Evolutionary conservation across 2,329 filamentous ascomycete species (phyloP).

Genomic region (Rhinocladiella similis): DNA sequence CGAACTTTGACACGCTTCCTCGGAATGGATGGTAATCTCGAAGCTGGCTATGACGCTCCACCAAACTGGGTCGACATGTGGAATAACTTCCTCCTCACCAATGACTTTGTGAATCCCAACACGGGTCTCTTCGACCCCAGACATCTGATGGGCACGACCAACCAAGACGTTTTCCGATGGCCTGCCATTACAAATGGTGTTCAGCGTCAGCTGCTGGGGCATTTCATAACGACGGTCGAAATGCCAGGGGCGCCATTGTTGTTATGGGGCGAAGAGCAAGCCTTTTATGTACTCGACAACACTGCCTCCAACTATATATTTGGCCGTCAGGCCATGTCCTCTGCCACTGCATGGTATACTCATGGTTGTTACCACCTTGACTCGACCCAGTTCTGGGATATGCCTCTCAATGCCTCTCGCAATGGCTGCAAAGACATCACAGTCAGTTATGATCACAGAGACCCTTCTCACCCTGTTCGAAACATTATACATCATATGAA

Average conservation of each 20-base stretch:
- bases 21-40: conserved; percentile 59
- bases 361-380: conserved; percentile 64
- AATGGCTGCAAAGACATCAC: conserved; percentile 49
- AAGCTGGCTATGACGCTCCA: conserved; percentile 55
- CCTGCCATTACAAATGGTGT: conserved; percentile 59
- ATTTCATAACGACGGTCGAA: conserved; percentile 60
- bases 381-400: conserved; percentile 58
- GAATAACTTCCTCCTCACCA: conserved; percentile 58
- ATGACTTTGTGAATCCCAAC: conserved; percentile 61
- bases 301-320: conserved; percentile 66
- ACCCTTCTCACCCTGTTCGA: conserved; percentile 61
- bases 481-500: conserved; percentile 64
- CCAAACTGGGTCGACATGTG: conserved; percentile 58
- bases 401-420: conserved; percentile 56
- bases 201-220: conserved; percentile 57
- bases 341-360: conserved; percentile 62
- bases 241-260: conserved; percentile 63
- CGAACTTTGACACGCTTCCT: conserved; percentile 62
- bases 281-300: conserved; percentile 63
- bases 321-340: conserved; percentile 63
- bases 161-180: conserved; percentile 68
- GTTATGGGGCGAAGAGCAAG: conserved; percentile 67
- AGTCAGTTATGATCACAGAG: conserved; percentile 62
- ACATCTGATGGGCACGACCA: conserved; percentile 65
- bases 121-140: conserved; percentile 63